Conservation (phyloP, 148 eudicot genomes). For the Pharnaceum exiguum region DNA sequence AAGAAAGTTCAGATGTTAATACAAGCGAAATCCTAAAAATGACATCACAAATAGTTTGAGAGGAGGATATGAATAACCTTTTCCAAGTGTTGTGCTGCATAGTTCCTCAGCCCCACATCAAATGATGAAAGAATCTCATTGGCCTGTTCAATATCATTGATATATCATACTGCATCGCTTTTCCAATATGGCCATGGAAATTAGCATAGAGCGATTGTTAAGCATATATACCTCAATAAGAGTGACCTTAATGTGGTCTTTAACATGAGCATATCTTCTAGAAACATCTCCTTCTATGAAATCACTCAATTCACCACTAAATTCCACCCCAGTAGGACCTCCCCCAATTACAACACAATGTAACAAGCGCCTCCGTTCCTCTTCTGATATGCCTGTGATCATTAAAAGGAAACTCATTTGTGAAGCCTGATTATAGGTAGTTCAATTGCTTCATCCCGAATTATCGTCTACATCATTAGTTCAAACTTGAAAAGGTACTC, state of each 20-base stretch:
- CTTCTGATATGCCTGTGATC: conserved; percentile 66
- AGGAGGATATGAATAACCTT: conserved; percentile 40
- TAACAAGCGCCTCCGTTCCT: conserved; percentile 62
- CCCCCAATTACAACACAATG: conserved; percentile 95
- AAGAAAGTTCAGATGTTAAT: neutral
- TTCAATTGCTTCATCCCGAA: too few species aligned
- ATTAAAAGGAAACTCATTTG: neutral
- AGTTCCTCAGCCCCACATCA: conserved; percentile 73
- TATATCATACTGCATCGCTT: too few species aligned
- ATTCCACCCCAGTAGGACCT: conserved; percentile 95
- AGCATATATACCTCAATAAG: conserved; percentile 67
- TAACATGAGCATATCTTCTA: conserved; percentile 62
- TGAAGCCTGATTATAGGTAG: neutral
- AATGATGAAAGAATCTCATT: conserved; percentile 90
- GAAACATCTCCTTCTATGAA: conserved; percentile 74
- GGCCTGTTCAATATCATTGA: conserved; percentile 40
- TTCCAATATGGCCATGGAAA: too few species aligned
- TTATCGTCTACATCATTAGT: too few species aligned
- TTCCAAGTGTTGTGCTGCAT: conserved; percentile 78
- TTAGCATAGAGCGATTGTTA: neutral
- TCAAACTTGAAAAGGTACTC: too few species aligned
- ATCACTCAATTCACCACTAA: conserved; percentile 87
- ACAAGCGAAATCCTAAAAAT: neutral
- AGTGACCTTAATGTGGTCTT: conserved; percentile 67
- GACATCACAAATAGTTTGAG: neutral